Evolutionary conservation across 371 early-diverging fungal genomes (phyloP).

Genomic region (Fennellomyces sp.): DNA sequence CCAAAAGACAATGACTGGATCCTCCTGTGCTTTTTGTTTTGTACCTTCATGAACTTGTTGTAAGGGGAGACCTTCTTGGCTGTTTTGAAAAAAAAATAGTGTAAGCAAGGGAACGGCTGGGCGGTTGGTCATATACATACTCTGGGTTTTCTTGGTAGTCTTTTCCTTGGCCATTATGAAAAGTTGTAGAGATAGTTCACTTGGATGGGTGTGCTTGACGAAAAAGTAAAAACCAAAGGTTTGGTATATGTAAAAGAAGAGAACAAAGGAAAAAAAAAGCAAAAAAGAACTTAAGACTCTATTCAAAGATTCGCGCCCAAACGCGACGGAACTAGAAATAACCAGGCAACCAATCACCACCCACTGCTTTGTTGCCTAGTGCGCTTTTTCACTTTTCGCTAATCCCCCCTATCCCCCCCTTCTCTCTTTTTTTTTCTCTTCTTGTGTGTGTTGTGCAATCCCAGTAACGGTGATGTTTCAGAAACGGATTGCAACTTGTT

Average conservation of each 20-base stretch:
- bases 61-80: constrained; percentile 53
- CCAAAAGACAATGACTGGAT: background rate
- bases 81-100: background rate
- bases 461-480: no score
- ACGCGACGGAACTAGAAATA: no score
- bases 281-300: background rate
- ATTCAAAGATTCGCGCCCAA: background rate
- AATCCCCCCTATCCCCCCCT: no score
- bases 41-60: constrained; percentile 73
- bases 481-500: no score
- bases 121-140: constrained; percentile 15
- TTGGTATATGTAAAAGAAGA: constrained; percentile 13
- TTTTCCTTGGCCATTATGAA: constrained; percentile 33
- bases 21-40: background rate
- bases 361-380: no score
- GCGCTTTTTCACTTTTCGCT: no score
- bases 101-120: background rate
- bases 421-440: no score
- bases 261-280: constrained; percentile 14
- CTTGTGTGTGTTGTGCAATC: no score
- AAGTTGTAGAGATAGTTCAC: constrained; percentile 16
- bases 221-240: constrained; percentile 14
- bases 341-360: no score
- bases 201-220: constrained; percentile 3
- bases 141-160: constrained; percentile 20